Percentiles rank a stretch among this genome's conserved stretches.
phyloP scores from a whole-genome alignment of 176 grass and related monocot genomes.

The Zea mays region DNA sequence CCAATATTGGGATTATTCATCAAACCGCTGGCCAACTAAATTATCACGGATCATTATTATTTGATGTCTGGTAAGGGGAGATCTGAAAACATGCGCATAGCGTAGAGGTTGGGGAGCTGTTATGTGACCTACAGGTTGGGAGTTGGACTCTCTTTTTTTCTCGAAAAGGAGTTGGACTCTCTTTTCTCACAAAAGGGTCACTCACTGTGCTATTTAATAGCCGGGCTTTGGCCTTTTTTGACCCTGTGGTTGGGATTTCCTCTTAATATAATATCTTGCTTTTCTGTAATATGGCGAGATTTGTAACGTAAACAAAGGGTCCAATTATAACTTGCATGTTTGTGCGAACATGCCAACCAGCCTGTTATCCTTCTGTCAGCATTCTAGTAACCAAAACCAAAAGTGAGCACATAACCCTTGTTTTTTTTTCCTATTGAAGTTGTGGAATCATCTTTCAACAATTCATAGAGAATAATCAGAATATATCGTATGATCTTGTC shows the following conservation, averaged over 20 bases:
- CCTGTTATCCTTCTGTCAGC: not conserved
- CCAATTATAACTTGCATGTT: not conserved
- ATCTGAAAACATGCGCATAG: not conserved
- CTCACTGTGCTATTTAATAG: not conserved
- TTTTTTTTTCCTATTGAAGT: not conserved
- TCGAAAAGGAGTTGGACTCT: not conserved
- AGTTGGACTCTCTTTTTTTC: not conserved
- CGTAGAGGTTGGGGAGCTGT: not conserved
- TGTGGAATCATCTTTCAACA: not conserved
- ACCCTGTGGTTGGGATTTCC: not conserved
- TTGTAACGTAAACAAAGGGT: not conserved
- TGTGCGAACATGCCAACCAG: not conserved
- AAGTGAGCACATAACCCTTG: not conserved
- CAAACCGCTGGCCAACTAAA: not conserved
- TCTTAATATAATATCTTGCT: not conserved
- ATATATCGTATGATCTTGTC: conserved; percentile 9
- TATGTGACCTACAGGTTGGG: not conserved
- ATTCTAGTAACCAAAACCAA: conserved; percentile 4
- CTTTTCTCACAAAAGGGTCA: not conserved
- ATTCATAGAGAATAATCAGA: conserved; percentile 9
- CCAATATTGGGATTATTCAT: not conserved
- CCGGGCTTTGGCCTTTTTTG: not conserved
- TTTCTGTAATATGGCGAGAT: not conserved
- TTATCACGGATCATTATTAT: conserved; percentile 4
- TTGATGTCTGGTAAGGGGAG: not conserved